Evolutionary conservation across 306 rosid genomes (phyloP), one percentile per base, ranked within the genome.

Genomic region (Medicago ruthenica): DNA sequence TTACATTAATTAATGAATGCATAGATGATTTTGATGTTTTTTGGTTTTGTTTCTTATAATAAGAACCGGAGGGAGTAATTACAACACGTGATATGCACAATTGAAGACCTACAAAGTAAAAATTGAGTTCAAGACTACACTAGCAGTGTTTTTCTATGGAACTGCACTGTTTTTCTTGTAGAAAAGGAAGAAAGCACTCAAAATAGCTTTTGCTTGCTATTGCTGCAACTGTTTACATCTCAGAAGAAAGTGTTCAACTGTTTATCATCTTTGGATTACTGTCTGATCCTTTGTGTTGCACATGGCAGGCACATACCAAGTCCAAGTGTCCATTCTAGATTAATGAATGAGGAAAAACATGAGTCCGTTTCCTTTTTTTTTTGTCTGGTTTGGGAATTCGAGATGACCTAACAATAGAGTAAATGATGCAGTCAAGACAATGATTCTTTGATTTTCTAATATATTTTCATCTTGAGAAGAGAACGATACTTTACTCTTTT

Each of bases 251-350:
- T 27, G 31, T 27, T 27, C 4, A 27, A 27, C 15, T 42, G 48
- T 42, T 42, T 16, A 45, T 45, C 51, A 45, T 45, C 51, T 45
- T 45, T 45, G 51, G 51, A 45, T 45, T 13, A 45, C 4, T 45
- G 16, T 12, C 5, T 44, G 50, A 5, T 44, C 14, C 12, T 44
- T 44, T 45, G 51, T 45, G 51, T 45, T 45, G 51, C 51, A 45
- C 51, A 45, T 45, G 51, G 51, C 7, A 45, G n/a, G 14, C 16
- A 45, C 51, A 45, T 13, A 13, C 51, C 7, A 45, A 44, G n/a
- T 27, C 50, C 50, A 44, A 34, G 60, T 34, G 75, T 53, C 75
- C 53, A 71, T 71, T 54, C 65, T 71, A 34, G 27, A 37, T 44
- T 37, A 65, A 36, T 37, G 37, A 17, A 62, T 15, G 9, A 54